phyloP scores from a whole-genome alignment of 208 protist species.

The Tetramitus jugosus region DNA sequence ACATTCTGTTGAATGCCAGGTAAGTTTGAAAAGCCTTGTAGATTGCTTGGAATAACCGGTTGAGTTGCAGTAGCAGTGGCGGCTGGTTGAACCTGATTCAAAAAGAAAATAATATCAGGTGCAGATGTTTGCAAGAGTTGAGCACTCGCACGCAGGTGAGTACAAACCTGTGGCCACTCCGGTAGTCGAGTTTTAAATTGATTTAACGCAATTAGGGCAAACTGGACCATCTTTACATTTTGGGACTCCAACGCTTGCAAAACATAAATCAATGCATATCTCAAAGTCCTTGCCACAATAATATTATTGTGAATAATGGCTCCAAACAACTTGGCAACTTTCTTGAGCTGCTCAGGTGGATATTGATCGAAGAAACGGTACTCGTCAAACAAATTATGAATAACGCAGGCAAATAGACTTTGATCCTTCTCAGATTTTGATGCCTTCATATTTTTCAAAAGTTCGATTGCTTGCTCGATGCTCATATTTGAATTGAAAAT shows the following conservation, averaged over 20 bases:
- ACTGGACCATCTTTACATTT: constrained; percentile 82
- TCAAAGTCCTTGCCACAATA: constrained; percentile 48
- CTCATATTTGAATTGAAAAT: constrained; percentile 26
- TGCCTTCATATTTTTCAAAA: constrained; percentile 49
- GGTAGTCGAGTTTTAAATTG: constrained; percentile 80
- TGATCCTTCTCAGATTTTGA: constrained; percentile 40
- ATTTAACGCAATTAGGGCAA: constrained; percentile 85
- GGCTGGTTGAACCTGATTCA: not conserved
- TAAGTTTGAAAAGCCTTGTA: too few species aligned
- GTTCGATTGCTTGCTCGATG: constrained; percentile 31
- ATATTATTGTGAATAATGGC: constrained; percentile 63
- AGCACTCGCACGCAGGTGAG: constrained; percentile 39
- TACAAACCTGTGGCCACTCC: constrained; percentile 90
- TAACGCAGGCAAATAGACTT: constrained; percentile 68
- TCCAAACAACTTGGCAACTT: constrained; percentile 67
- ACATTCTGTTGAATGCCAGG: not conserved
- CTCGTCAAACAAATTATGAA: constrained; percentile 79
- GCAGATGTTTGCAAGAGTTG: not conserved
- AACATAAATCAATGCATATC: constrained; percentile 62
- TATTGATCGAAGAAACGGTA: constrained; percentile 70
- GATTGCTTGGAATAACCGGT: not conserved
- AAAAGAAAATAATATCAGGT: not conserved
- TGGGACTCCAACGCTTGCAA: constrained; percentile 78
- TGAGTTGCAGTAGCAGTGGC: not conserved
- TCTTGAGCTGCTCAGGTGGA: constrained; percentile 62